Evolutionary conservation across 306 rosid species (phyloP), one percentile per base, ranked within the genome.

Genomic region (Dalbergia cochinchinensis): DNA sequence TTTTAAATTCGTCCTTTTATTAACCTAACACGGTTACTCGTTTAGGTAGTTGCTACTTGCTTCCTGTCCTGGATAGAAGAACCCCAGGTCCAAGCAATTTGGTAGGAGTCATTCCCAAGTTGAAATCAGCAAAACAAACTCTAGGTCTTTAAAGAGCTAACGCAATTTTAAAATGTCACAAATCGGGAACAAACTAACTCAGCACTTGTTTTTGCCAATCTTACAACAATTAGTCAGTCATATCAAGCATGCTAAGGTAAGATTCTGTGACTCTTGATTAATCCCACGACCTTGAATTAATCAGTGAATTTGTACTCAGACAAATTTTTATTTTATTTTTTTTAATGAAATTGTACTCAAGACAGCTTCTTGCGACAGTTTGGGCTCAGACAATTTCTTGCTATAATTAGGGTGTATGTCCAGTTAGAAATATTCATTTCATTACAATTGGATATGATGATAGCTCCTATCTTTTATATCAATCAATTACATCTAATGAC

Each of bases 41-140:
- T 41, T 58, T 22, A 71, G 76, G 76, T 53, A 2, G 20, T 41
- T 37, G 68, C 42, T 11, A 31, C 44, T 42, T 55, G 19, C 62
- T 26, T 73, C 22, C 20, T 73, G 19, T 54, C 35, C 44, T 41
- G 2, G 3, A 39, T 31, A 26, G 58, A 67, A 14, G 64, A 35
- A 50, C 31, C 45, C 78, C 34, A 41, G 31, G 39, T 78, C 61
- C 26, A 67, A 67, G 14, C 31, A 69, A 69, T 44, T 58, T 19
- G n/a, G 22, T 31, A 50, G 10, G 31, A 26, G 3, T 26, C 31
- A 26, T 26, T 31, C 26, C 9, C 20, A 33, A 35, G 18, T 69
- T 68, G 22, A 78, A 78, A 26, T 58, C 53, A 58, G 60, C 22
- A 44, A 78, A 44, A 15, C 16, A 16, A 26, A 26, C 31, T 26